Percentiles rank a stretch among this genome's conserved stretches.
Evolutionary conservation across 2,329 filamentous ascomycete species (phyloP).

Genomic region (Calonectria multiphialidica): DNA sequence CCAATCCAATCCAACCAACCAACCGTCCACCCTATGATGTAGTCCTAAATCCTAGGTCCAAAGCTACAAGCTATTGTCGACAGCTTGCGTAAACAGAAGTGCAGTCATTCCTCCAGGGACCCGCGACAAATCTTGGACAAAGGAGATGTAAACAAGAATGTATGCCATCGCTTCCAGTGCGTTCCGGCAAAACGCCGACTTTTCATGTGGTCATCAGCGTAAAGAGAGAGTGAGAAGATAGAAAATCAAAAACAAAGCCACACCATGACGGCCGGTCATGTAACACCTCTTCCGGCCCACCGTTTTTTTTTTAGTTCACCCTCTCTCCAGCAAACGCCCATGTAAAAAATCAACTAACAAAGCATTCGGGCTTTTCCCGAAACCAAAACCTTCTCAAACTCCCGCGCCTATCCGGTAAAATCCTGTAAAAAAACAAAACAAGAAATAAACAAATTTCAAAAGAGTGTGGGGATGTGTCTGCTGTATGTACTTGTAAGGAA

Average conservation of each 20-base stretch:
- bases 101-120: conserved; percentile 29
- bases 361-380: conserved; percentile 24
- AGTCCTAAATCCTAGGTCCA: conserved; percentile 29
- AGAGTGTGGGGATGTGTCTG: conserved; percentile 33
- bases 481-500: conserved; percentile 26
- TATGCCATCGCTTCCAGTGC: conserved; percentile 27
- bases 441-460: conserved; percentile 29
- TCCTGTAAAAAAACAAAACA: conserved; percentile 20
- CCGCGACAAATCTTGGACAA: conserved; percentile 26
- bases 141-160: conserved; percentile 24
- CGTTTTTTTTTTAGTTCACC: conserved; percentile 36
- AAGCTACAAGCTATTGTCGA: conserved; percentile 19
- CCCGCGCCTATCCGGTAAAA: conserved; percentile 33
- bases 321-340: conserved; percentile 37
- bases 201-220: conserved; percentile 24
- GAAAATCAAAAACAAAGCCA: conserved; percentile 25
- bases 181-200: conserved; percentile 21
- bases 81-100: conserved; percentile 13
- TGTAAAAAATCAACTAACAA: conserved; percentile 33
- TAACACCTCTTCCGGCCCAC: conserved; percentile 31
- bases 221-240: conserved; percentile 22
- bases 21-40: conserved; percentile 10
- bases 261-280: conserved; percentile 27
- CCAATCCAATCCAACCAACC: conserved; percentile 3
- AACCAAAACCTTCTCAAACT: conserved; percentile 33